These are phyloP conservation scores for Cercospora zeae-maydis DNA, from an alignment of 2,329 filamentous ascomycete species.

Conservation along the genomic window DNA sequence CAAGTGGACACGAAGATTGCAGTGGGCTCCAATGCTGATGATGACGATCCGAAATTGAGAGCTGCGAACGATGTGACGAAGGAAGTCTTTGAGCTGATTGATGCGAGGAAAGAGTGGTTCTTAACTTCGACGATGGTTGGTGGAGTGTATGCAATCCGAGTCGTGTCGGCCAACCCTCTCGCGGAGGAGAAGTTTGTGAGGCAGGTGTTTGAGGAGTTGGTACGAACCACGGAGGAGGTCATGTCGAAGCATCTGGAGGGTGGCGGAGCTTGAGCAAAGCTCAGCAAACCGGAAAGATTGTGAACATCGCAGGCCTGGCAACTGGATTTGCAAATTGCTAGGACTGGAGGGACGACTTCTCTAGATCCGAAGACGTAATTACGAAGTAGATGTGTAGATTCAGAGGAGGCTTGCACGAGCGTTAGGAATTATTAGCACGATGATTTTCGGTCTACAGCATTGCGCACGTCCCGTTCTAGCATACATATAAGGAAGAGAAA, in stretches of 20 bases:
- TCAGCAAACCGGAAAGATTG: background rate
- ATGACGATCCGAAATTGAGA: constrained; percentile 44
- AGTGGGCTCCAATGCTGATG: constrained; percentile 13
- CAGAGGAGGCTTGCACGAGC: too few relatives aligned
- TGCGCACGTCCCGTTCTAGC: too few relatives aligned
- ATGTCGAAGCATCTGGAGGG: constrained; percentile 27
- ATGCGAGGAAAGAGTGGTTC: constrained; percentile 72
- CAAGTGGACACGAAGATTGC: constrained; percentile 21
- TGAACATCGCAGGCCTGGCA: background rate
- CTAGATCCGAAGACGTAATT: too few relatives aligned
- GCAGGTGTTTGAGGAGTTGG: constrained; percentile 69
- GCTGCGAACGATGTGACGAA: constrained; percentile 67
- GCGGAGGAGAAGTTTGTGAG: constrained; percentile 70
- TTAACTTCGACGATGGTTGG: constrained; percentile 73
- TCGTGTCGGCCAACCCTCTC: constrained; percentile 68
- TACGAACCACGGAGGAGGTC: constrained; percentile 59
- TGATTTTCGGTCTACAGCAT: too few relatives aligned
- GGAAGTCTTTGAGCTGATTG: constrained; percentile 70
- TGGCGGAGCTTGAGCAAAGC: background rate
- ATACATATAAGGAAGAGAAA: too few relatives aligned
- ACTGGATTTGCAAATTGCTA: too few relatives aligned
- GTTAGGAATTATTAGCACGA: too few relatives aligned
- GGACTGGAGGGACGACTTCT: too few relatives aligned
- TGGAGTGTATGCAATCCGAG: constrained; percentile 72
- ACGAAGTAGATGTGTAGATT: too few relatives aligned